These are phyloP conservation scores for Trifolium dubium DNA, from an alignment of 306 rosid genomes.

Conservation along the genomic window DNA sequence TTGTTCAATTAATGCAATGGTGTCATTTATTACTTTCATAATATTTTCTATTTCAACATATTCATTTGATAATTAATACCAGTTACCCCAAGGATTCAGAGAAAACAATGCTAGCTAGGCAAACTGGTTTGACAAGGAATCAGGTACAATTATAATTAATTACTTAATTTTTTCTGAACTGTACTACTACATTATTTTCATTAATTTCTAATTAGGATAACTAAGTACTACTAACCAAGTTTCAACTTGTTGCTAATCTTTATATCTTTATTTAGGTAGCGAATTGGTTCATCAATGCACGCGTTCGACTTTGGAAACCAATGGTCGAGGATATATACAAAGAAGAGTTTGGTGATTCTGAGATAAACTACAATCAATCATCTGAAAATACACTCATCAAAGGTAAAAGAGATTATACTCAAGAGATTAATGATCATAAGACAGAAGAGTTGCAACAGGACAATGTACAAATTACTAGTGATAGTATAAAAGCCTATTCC, in stretches of 20 bases:
- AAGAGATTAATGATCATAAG: constrained; percentile 46
- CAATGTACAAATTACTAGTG: constrained; percentile 35
- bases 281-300: constrained; percentile 95
- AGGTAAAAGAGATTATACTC: constrained; percentile 48
- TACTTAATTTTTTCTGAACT: constrained; percentile 11
- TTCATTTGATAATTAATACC: constrained; percentile 28
- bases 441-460: constrained; percentile 55
- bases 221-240: no score
- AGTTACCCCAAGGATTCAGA: constrained; percentile 96
- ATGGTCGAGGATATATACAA: constrained; percentile 98
- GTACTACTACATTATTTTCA: constrained; percentile 4
- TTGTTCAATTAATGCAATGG: not conserved
- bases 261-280: constrained; percentile 64
- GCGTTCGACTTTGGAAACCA: constrained; percentile 99
- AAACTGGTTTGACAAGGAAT: constrained; percentile 85
- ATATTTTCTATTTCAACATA: not conserved
- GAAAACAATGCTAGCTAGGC: constrained; percentile 86
- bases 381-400: constrained; percentile 52
- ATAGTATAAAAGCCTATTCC: constrained; percentile 34
- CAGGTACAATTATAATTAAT: constrained; percentile 58
- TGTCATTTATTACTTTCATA: not conserved
- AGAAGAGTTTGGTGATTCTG: constrained; percentile 83
- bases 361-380: constrained; percentile 58
- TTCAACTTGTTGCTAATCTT: not conserved
- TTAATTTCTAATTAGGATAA: not conserved